phyloP scores from a whole-genome alignment of 768 basidiomycete species.

The Amanita pseudoporphyria region DNA sequence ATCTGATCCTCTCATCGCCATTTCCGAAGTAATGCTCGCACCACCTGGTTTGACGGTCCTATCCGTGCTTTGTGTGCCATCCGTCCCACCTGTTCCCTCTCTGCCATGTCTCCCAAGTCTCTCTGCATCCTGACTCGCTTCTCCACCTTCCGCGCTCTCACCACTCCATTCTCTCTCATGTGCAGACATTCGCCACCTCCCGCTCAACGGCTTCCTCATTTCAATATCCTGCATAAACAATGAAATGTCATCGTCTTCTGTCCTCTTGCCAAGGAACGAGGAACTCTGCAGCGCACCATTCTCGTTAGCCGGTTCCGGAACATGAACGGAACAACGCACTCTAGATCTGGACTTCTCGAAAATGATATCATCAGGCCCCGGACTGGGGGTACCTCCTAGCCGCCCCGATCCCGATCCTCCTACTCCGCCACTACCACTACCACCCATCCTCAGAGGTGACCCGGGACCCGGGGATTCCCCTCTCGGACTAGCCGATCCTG shows the following conservation, averaged over 20 bases:
- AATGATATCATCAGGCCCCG: background rate
- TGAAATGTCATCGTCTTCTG: conserved; percentile 73
- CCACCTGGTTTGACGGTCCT: conserved; percentile 2
- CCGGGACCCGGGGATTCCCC: conserved; percentile 8
- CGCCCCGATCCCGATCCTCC: background rate
- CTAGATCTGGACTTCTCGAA: background rate
- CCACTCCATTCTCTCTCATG: conserved; percentile 10
- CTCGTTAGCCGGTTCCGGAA: conserved; percentile 12
- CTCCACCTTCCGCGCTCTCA: conserved; percentile 5
- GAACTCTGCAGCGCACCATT: conserved; percentile 13
- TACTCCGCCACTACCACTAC: conserved; percentile 2
- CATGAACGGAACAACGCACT: conserved; percentile 1
- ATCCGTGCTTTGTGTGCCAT: background rate
- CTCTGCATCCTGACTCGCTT: conserved; percentile 1
- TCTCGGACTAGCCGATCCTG: conserved; percentile 5
- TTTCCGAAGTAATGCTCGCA: background rate
- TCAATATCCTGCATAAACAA: conserved; percentile 74
- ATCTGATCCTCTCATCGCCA: conserved; percentile 1
- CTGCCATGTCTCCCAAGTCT: conserved; percentile 7
- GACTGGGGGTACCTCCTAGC: background rate
- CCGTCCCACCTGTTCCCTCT: conserved; percentile 4
- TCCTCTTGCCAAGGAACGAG: conserved; percentile 36
- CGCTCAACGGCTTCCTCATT: conserved; percentile 51
- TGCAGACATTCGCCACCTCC: conserved; percentile 22
- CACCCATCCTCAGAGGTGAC: conserved; percentile 5